Base-by-base conservation (phyloP, 140 eudicot genomes). In the Flaveria floridana region DNA sequence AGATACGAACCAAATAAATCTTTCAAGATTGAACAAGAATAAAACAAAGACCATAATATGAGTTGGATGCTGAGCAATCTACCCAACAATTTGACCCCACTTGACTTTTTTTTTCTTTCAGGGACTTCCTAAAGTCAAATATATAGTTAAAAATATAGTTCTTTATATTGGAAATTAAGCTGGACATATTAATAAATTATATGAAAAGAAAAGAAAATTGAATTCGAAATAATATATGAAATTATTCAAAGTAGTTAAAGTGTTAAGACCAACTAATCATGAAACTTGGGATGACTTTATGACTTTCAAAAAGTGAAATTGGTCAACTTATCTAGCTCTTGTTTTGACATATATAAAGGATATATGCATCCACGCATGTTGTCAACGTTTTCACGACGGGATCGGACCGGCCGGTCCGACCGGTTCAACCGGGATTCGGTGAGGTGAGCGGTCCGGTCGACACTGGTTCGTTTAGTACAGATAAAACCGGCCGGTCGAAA, bases 31-130 rank as follows among this genome's bases (percentile, higher is more conserved):
- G 13, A 46, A 48, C 3, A 12, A 62, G 39, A 47, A 63, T n/a
- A 62, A 26, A 61, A 39, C 28, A 62, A 63, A 16, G 50, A 61
- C 13, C 50, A 3, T 57, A 57, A 8, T 62, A 62, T 62, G 78
- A 63, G 78, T 74, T 74, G 79, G 50, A 74, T 74, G 34, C 16
- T 74, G 15, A 48, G 73, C 52, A 51, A 37, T 51, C 66, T 51
- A 34, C 46, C 79, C 73, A 76, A 76, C 80, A 74, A 7, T 11
- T 74, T 74, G 71, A 26, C 71, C 78, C 78, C 71, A 62, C 62
- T 44, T 18, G 28, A 44, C 30, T 44, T 34, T 15, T 71, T 23
- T 34, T 34, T 30, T 34, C 18, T 9, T 14, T 50, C 12, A 16
- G 23, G 34, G 59, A 68, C 11, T 50, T 6, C 9, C 2, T 46